These are phyloP conservation scores for Solanum pennellii DNA, from an alignment of 257 asterid species.

Conservation along the genomic window DNA sequence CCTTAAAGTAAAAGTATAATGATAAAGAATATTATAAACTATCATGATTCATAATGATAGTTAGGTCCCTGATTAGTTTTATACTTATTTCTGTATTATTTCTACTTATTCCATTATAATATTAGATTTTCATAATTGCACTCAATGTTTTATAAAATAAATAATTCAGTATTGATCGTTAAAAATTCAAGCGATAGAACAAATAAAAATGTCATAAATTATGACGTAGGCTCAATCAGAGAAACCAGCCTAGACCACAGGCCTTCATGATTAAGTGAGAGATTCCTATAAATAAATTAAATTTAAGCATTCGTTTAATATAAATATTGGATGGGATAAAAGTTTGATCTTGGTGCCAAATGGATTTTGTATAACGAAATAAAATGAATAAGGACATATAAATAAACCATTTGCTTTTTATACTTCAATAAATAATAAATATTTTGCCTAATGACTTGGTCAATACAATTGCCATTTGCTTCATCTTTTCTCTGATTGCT, in stretches of 20 bases:
- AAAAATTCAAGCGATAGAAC: neutral
- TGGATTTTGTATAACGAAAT: neutral
- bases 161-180: neutral
- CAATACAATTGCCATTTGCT: neutral
- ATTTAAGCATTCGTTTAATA: neutral
- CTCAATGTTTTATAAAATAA: neutral
- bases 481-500: neutral
- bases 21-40: neutral
- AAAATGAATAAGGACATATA: neutral
- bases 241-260: neutral
- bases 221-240: neutral
- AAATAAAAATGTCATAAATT: neutral
- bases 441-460: neutral
- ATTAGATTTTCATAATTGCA: neutral
- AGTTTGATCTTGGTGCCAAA: neutral
- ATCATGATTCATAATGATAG: neutral
- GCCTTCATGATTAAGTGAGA: neutral
- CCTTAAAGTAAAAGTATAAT: neutral
- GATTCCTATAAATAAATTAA: neutral
- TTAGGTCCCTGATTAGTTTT: neutral
- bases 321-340: neutral
- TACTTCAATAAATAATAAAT: neutral
- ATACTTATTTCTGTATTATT: neutral
- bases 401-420: neutral
- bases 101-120: neutral